phyloP scores from a whole-genome alignment of 2,329 filamentous ascomycete species.

The Elsinoe batatas region DNA sequence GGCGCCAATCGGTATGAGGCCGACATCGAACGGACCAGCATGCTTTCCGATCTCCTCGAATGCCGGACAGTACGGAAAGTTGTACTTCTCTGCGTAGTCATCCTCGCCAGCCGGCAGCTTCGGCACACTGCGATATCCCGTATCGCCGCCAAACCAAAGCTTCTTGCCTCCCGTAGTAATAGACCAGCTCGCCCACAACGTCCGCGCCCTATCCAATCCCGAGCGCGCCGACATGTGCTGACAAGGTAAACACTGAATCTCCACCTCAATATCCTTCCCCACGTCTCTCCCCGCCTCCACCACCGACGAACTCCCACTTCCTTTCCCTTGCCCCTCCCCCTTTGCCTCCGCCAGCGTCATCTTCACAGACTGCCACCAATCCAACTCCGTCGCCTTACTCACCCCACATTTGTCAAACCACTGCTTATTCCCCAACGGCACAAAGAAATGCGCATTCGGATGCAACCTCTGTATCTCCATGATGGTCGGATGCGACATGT shows the following conservation, averaged over 20 bases:
- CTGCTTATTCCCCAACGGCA: slow-evolving; percentile 67
- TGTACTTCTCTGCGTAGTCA: slow-evolving; percentile 60
- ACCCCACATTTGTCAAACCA: slow-evolving; percentile 72
- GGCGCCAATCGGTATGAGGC: slow-evolving; percentile 86
- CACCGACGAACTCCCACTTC: neutral
- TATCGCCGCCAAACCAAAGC: slow-evolving; percentile 82
- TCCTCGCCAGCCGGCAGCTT: slow-evolving; percentile 51
- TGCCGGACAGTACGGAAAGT: slow-evolving; percentile 66
- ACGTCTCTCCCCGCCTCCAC: slow-evolving; percentile 2
- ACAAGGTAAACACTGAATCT: slow-evolving; percentile 68
- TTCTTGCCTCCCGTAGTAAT: slow-evolving; percentile 63
- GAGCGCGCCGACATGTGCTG: slow-evolving; percentile 70
- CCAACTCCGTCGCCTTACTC: slow-evolving; percentile 71
- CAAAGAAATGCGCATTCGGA: slow-evolving; percentile 78
- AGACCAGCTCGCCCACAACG: slow-evolving; percentile 83
- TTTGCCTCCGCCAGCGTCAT: slow-evolving; percentile 47
- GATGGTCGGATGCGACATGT: slow-evolving; percentile 69
- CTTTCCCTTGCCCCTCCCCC: slow-evolving; percentile 12
- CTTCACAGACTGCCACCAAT: slow-evolving; percentile 87
- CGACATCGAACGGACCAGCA: slow-evolving; percentile 80
- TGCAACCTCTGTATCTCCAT: slow-evolving; percentile 59
- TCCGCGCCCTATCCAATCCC: slow-evolving; percentile 59
- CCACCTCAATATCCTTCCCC: slow-evolving; percentile 51
- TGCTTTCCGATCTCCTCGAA: slow-evolving; percentile 74
- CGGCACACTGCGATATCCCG: slow-evolving; percentile 75